These are phyloP conservation scores for Lathyrus oleraceus DNA, from an alignment of 306 rosid species.

Conservation along the genomic window DNA sequence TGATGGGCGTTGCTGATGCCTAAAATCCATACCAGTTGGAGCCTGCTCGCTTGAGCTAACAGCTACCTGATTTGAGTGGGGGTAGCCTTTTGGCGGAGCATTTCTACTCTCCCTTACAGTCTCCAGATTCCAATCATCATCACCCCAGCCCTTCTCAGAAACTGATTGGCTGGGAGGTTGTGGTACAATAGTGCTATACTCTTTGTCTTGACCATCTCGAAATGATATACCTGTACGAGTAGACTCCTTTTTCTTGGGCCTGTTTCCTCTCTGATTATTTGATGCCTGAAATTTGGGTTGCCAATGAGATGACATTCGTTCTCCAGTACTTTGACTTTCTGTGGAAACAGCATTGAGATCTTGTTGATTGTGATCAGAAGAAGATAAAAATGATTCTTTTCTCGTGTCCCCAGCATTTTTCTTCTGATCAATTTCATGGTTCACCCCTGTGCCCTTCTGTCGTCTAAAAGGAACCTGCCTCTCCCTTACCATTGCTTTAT, in stretches of 20 bases:
- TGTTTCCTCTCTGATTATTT: slow-evolving; percentile 49
- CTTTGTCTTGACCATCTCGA: slow-evolving; percentile 39
- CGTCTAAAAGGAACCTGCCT: slow-evolving; percentile 63
- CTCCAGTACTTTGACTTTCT: slow-evolving; percentile 65
- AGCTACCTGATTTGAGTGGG: slow-evolving; percentile 48
- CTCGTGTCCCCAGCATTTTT: slow-evolving; percentile 47
- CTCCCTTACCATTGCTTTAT: slow-evolving; percentile 51
- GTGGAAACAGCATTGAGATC: slow-evolving; percentile 48
- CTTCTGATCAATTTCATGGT: slow-evolving; percentile 61
- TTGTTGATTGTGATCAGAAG: slow-evolving; percentile 51
- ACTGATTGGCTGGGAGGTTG: slow-evolving; percentile 49
- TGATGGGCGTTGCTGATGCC: slow-evolving; percentile 61
- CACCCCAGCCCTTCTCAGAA: slow-evolving; percentile 44
- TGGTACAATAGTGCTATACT: slow-evolving; percentile 31
- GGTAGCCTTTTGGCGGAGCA: slow-evolving; percentile 54
- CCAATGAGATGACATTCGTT: slow-evolving; percentile 72
- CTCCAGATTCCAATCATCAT: slow-evolving; percentile 51
- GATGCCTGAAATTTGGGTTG: slow-evolving; percentile 77
- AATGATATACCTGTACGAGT: slow-evolving; percentile 39
- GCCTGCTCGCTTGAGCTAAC: slow-evolving; percentile 45
- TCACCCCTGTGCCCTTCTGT: slow-evolving; percentile 46
- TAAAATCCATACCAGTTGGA: slow-evolving; percentile 49
- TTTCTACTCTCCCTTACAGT: slow-evolving; percentile 57
- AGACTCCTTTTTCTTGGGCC: slow-evolving; percentile 39
- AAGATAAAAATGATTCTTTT: slow-evolving; percentile 45